These are phyloP conservation scores for Clonostachys chloroleuca DNA, from an alignment of 2,329 filamentous ascomycete genomes.

Conservation along the genomic window DNA sequence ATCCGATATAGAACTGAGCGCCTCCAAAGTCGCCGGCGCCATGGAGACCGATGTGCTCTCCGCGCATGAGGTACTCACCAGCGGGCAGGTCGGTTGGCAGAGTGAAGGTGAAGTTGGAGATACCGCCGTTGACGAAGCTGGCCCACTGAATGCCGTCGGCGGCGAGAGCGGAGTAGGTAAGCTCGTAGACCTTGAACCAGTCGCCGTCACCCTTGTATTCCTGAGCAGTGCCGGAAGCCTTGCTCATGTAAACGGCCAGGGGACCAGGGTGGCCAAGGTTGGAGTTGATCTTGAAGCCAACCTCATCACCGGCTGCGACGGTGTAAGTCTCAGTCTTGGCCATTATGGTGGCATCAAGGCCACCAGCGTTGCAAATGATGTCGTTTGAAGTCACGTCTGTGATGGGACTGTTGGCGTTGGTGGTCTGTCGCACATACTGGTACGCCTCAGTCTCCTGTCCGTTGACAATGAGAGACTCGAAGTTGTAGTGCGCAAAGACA, in stretches of 20 bases:
- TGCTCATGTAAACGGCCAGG: constrained; percentile 21
- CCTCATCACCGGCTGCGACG: constrained; percentile 22
- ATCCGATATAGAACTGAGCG: constrained; percentile 22
- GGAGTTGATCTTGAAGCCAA: constrained; percentile 29
- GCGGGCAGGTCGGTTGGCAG: constrained; percentile 9
- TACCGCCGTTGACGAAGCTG: constrained; percentile 10
- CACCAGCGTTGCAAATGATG: constrained; percentile 27
- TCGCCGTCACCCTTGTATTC: constrained; percentile 18
- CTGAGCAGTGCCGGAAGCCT: constrained; percentile 9
- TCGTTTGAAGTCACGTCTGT: constrained; percentile 23
- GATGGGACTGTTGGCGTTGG: constrained; percentile 29
- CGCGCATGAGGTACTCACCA: constrained; percentile 17
- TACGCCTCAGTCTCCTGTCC: constrained; percentile 37
- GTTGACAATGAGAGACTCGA: constrained; percentile 16
- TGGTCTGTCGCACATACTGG: constrained; percentile 40
- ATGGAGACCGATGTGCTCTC: constrained; percentile 24
- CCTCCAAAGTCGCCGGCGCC: constrained; percentile 16
- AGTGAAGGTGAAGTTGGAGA: constrained; percentile 14
- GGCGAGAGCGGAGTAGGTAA: constrained; percentile 12
- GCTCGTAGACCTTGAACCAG: constrained; percentile 22
- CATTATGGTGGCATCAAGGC: constrained; percentile 18
- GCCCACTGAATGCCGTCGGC: constrained; percentile 15
- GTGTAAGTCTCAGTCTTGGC: constrained; percentile 19
- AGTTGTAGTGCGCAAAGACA: constrained; percentile 16
- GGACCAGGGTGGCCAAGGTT: constrained; percentile 25